Percentiles rank a stretch among this genome's conserved stretches.
Conservation (phyloP, 2,329 filamentous ascomycete species). For the Ophiostoma piceae region DNA sequence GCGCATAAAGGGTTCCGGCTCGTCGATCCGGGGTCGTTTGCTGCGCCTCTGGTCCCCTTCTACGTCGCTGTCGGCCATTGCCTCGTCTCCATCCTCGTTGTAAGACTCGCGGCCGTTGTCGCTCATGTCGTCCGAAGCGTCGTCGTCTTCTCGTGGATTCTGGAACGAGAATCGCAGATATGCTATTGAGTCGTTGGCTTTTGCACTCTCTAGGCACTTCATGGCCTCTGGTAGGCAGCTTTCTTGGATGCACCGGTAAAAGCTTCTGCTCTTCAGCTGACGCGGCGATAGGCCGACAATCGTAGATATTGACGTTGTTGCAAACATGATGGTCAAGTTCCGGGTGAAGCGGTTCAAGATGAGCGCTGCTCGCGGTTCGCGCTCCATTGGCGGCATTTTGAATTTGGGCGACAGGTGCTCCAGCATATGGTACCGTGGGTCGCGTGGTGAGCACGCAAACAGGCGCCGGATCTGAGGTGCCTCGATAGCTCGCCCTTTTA, state of each 20-base stretch:
- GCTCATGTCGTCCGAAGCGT: constrained; percentile 36
- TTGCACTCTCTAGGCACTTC: constrained; percentile 74
- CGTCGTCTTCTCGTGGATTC: constrained; percentile 60
- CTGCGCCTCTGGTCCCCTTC: background rate
- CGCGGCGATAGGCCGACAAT: constrained; percentile 68
- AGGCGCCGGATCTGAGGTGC: constrained; percentile 72
- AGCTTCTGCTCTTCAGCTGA: constrained; percentile 68
- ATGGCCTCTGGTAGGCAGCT: constrained; percentile 72
- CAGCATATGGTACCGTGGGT: constrained; percentile 86
- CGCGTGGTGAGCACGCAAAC: constrained; percentile 74
- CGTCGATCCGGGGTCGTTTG: background rate
- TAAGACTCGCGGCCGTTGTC: constrained; percentile 42
- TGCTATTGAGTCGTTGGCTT: constrained; percentile 85
- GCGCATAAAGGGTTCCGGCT: background rate
- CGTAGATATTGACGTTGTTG: constrained; percentile 68
- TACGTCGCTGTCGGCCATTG: constrained; percentile 31
- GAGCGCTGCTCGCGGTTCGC: constrained; percentile 76
- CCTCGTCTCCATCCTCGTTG: constrained; percentile 38
- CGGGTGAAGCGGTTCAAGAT: constrained; percentile 84
- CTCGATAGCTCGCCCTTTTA: constrained; percentile 65
- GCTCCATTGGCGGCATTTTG: constrained; percentile 54
- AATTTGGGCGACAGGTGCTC: constrained; percentile 81
- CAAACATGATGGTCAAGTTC: constrained; percentile 79
- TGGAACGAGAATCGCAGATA: constrained; percentile 83
- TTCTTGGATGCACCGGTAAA: constrained; percentile 80